Evolutionary conservation across 768 basidiomycete genomes (phyloP).

Genomic region (Lactarius hengduanensis): DNA sequence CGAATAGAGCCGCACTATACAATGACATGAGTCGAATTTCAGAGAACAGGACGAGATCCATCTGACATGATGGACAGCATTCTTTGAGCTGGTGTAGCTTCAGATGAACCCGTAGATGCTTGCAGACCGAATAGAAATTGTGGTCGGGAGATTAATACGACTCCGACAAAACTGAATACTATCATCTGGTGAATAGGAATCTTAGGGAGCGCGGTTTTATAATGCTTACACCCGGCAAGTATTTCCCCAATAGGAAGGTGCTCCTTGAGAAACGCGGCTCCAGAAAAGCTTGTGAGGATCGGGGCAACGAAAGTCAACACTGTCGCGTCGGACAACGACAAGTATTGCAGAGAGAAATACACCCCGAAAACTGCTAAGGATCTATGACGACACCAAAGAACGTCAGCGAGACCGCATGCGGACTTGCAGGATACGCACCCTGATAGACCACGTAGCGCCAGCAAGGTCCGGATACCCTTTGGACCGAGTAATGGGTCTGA

Average conservation of each 20-base stretch:
- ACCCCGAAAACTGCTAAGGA: constrained; percentile 70
- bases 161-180: constrained; percentile 71
- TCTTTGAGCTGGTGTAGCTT: constrained; percentile 39
- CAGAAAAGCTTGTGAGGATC: constrained; percentile 59
- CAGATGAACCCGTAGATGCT: not conserved
- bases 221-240: constrained; percentile 47
- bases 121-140: constrained; percentile 62
- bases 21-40: not conserved
- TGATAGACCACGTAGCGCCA: constrained; percentile 57
- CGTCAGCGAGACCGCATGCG: not conserved
- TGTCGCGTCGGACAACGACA: constrained; percentile 76
- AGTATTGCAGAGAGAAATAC: constrained; percentile 69
- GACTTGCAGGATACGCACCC: constrained; percentile 44
- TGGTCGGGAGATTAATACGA: constrained; percentile 80
- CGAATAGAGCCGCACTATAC: constrained; percentile 56
- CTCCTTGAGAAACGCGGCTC: constrained; percentile 62
- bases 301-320: constrained; percentile 77
- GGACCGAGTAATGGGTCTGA: constrained; percentile 68
- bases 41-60: not conserved
- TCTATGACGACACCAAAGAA: constrained; percentile 36
- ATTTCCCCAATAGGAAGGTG: constrained; percentile 52
- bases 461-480: constrained; percentile 57
- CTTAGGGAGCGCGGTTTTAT: not conserved
- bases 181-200: not conserved
- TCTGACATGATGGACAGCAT: constrained; percentile 59